These are phyloP conservation scores for Carex scoparia DNA, from an alignment of 176 grass and related monocot genomes.

Conservation along the genomic window DNA sequence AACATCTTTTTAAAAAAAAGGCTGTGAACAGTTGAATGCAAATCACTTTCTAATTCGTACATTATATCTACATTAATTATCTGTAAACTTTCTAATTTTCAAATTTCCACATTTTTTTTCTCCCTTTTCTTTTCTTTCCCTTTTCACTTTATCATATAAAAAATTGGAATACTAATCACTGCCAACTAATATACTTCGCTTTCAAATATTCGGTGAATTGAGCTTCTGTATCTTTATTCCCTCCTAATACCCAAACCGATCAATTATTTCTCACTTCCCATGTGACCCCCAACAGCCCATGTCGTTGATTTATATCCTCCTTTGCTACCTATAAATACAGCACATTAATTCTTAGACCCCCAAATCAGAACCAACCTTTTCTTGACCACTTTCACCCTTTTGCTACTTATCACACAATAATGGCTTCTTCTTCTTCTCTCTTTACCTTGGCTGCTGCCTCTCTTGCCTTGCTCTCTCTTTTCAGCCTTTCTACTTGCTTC, in stretches of 20 bases:
- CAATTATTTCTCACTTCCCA: constrained; percentile 18
- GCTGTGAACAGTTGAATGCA: background rate
- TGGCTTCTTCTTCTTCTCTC: constrained; percentile 21
- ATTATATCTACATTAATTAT: background rate
- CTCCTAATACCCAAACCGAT: constrained; percentile 11
- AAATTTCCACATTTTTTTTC: background rate
- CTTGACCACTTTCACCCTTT: background rate
- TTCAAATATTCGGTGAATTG: constrained; percentile 5
- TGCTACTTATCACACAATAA: constrained; percentile 1
- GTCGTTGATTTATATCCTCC: background rate
- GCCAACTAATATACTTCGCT: constrained; percentile 9
- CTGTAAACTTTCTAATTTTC: background rate
- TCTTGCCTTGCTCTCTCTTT: constrained; percentile 8
- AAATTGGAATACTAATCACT: background rate
- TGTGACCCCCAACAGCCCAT: constrained; percentile 26
- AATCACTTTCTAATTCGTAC: background rate
- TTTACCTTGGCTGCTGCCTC: constrained; percentile 5
- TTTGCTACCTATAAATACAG: constrained; percentile 22
- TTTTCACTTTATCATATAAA: background rate
- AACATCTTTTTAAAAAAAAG: background rate
- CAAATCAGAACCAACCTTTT: constrained; percentile 16
- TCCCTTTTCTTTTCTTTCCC: background rate
- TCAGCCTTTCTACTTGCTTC: background rate
- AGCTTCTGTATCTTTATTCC: background rate
- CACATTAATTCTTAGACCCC: background rate